phyloP scores from a whole-genome alignment of 176 grass and related monocot species.

The Carex littledalei region DNA sequence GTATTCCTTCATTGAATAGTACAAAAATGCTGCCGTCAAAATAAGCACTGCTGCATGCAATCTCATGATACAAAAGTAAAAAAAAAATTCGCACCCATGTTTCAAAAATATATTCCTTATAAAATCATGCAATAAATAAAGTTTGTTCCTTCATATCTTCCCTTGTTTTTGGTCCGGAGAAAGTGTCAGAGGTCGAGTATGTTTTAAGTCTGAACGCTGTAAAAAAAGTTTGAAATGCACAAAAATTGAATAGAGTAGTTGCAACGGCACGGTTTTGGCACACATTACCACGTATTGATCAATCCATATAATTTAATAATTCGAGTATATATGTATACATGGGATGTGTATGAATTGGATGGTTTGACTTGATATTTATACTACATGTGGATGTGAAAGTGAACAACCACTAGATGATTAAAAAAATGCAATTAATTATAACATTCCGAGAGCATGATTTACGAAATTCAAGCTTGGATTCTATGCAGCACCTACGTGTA shows the following conservation, averaged over 20 bases:
- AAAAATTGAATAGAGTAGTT: slow-evolving; percentile 18
- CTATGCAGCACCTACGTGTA: not conserved
- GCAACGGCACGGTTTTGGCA: slow-evolving; percentile 25
- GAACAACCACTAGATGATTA: slow-evolving; percentile 5
- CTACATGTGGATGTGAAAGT: not conserved
- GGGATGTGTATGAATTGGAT: not conserved
- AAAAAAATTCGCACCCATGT: not conserved
- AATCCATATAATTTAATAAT: slow-evolving; percentile 14
- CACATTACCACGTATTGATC: not conserved
- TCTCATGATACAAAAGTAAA: not conserved
- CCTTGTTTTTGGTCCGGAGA: not conserved
- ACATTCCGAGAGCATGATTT: not conserved
- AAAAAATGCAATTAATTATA: not conserved
- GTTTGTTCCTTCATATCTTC: not conserved
- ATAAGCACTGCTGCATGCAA: not conserved
- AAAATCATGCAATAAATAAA: slow-evolving; percentile 12
- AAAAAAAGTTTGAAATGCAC: slow-evolving; percentile 4
- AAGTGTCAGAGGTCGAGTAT: slow-evolving; percentile 25
- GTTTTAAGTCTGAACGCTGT: slow-evolving; percentile 23
- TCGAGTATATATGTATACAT: not conserved
- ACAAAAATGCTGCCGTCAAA: not conserved
- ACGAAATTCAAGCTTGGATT: not conserved
- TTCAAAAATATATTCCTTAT: not conserved
- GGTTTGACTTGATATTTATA: slow-evolving; percentile 13
- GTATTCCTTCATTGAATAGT: not conserved